A percentile compares a stretch with the other conserved stretches of the same genome.
These are phyloP conservation scores for Zizania latifolia DNA, from an alignment of 176 grass and related monocot species.

Conservation along the genomic window DNA sequence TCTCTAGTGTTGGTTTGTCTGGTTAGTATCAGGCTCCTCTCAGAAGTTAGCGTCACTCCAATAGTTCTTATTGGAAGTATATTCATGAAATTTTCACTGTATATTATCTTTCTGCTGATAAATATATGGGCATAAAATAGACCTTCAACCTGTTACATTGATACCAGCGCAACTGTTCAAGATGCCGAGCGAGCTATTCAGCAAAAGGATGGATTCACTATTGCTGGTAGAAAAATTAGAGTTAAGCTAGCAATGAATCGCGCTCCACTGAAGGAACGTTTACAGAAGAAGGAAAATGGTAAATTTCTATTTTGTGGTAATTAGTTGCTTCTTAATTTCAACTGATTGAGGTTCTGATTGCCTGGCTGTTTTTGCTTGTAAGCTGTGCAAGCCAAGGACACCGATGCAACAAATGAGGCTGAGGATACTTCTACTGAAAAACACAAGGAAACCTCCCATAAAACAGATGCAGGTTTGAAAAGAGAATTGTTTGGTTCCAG, in stretches of 20 bases:
- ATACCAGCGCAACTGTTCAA: constrained; percentile 65
- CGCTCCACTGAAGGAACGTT: constrained; percentile 61
- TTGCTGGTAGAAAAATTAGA: constrained; percentile 84
- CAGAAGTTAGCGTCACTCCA: neutral
- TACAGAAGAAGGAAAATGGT: constrained; percentile 61
- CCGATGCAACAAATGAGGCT: constrained; percentile 39
- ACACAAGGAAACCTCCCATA: constrained; percentile 14
- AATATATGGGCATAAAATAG: neutral
- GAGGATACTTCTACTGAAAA: constrained; percentile 26
- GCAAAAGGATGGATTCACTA: constrained; percentile 61
- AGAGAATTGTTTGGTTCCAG: constrained; percentile 3
- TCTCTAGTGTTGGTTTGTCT: neutral
- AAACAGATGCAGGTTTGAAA: constrained; percentile 41
- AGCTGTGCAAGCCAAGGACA: constrained; percentile 40
- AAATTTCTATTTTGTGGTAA: constrained; percentile 14
- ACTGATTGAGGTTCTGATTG: constrained; percentile 6
- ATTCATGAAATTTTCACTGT: neutral
- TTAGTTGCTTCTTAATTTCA: constrained; percentile 9
- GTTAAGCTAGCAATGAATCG: constrained; percentile 78
- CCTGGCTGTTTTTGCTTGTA: neutral
- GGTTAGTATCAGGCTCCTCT: neutral
- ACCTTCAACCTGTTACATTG: neutral
- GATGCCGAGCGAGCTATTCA: constrained; percentile 82
- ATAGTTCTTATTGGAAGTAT: neutral
- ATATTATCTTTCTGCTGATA: neutral